phyloP scores from a whole-genome alignment of 257 asterid species.

The Plantago elongata region DNA sequence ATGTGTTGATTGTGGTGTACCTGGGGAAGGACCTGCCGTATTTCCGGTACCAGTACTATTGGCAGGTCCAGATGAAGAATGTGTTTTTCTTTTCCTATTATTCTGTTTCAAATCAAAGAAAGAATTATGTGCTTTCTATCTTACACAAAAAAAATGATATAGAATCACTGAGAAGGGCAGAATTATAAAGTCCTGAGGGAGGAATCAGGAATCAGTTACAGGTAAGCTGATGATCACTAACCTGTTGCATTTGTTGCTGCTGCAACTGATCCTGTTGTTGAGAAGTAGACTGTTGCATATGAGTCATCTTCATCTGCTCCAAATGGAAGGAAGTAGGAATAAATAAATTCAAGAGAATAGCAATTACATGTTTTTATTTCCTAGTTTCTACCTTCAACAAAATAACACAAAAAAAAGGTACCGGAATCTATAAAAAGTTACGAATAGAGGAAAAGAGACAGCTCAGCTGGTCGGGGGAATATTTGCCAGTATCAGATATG shows the following conservation, averaged over 20 bases:
- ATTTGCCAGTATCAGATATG: no score
- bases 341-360: no score
- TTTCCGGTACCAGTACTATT: conserved; percentile 80
- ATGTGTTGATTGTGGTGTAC: conserved; percentile 89
- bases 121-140: conserved; percentile 16
- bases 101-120: conserved; percentile 45
- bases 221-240: conserved; percentile 16
- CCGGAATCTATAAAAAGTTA: background rate
- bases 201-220: no score
- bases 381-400: conserved; percentile 12
- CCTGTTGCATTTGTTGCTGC: conserved; percentile 61
- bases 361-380: conserved; percentile 4
- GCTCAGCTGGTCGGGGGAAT: no score
- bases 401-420: background rate
- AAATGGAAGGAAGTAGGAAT: background rate
- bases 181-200: conserved; percentile 11
- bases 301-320: conserved; percentile 53
- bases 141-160: conserved; percentile 15
- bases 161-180: no score
- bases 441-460: background rate
- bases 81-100: conserved; percentile 84
- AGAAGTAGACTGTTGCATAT: conserved; percentile 55
- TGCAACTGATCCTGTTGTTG: conserved; percentile 62
- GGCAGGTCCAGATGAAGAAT: conserved; percentile 91
- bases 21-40: conserved; percentile 71